Evolutionary conservation across 768 basidiomycete genomes (phyloP), one percentile per base, ranked within the genome.

Genomic region (Mycena venus): DNA sequence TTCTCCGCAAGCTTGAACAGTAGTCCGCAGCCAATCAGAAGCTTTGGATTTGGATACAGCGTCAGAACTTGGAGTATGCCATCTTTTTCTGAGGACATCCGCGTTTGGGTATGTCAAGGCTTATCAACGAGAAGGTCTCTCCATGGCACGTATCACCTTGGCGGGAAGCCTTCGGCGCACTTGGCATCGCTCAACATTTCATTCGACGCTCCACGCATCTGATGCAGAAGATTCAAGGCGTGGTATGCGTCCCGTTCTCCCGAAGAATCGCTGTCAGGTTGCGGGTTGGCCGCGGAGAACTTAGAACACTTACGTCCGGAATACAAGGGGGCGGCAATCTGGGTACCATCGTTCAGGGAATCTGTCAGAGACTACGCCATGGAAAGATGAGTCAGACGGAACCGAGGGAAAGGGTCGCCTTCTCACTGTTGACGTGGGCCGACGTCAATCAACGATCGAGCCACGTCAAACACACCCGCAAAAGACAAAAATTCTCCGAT

Each of bases 261-360:
- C 56, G 56, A 59, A 59, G 56, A 59, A 59, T 59, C 56, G 31
- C 56, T 59, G 56, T 59, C 56, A 59, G 56, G 56, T 59, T 59
- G 51, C 51, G n/a, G 51, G 51, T 10, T 27, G 51, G 9, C 42
- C 4, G 19, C 9, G 25, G 51, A 27, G 51, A 53, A 53, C 51
- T 53, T 53, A 53, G 51, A 51, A 51, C 44, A 51, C 49, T 51
- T 51, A 51, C 49, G 49, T 51, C 49, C 49, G 49, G 49, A 51
- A 51, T 51, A 23, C 49, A 19, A 47, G 49, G 49, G 49, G 49
- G 49, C 49, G 49, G 49, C 49, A 51, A 51, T 23, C 49, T 23
- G 21, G 49, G 49, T 51, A 51, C 49, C 49, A 51, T 51, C 49
- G 49, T 51, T 51, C 49, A 51, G 49, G 49, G 49, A 51, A 51